Evolutionary conservation across 768 basidiomycete genomes (phyloP).

Genomic region (Collybia sp.): DNA sequence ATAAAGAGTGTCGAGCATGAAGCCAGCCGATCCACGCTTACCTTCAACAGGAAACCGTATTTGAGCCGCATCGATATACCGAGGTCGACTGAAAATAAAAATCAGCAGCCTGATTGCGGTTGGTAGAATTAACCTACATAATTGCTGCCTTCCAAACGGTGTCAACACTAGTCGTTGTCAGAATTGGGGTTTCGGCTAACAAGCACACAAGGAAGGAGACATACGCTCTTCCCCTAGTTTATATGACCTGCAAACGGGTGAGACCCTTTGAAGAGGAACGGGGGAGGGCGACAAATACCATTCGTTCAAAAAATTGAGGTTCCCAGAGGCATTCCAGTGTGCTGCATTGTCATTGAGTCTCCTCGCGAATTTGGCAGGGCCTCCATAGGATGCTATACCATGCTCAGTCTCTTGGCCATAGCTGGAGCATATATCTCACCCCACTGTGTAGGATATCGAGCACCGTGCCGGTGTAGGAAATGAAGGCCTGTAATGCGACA

Average conservation of each 20-base stretch:
- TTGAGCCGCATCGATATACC: constrained; percentile 70
- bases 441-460: constrained; percentile 64
- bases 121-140: constrained; percentile 45
- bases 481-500: constrained; percentile 75
- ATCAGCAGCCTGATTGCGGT: background rate
- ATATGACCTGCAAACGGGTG: constrained; percentile 58
- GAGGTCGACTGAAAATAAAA: constrained; percentile 42
- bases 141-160: constrained; percentile 86
- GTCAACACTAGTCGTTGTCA: constrained; percentile 55
- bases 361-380: constrained; percentile 51
- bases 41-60: constrained; percentile 75
- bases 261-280: no score
- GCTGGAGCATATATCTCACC: constrained; percentile 31
- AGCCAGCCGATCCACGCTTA: constrained; percentile 10
- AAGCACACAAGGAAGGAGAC: constrained; percentile 2
- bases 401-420: background rate
- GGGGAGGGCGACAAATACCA: constrained; percentile 47
- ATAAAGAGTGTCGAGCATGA: background rate
- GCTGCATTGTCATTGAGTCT: constrained; percentile 50
- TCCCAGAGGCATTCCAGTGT: constrained; percentile 61
- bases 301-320: constrained; percentile 71
- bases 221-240: constrained; percentile 84
- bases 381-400: constrained; percentile 51
- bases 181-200: background rate
- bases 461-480: constrained; percentile 80